Conservation (phyloP, 768 basidiomycete genomes). For the Leucogyrophana mollusca region DNA sequence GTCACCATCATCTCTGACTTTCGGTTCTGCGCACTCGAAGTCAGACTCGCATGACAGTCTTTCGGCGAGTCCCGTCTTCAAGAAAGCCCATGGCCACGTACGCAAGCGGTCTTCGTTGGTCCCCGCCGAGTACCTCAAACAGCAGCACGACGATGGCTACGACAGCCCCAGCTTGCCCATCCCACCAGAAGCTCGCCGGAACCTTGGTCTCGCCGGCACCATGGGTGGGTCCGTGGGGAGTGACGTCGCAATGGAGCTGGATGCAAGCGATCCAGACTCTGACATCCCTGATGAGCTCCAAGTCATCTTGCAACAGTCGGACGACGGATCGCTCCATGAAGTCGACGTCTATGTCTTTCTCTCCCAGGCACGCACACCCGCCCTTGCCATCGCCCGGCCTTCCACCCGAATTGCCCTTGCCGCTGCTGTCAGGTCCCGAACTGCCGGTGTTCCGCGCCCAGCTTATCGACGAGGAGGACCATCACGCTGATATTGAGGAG, state of each 20-base stretch:
- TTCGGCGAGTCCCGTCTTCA: constrained; percentile 34
- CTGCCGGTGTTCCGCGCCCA: constrained; percentile 42
- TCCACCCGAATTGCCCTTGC: constrained; percentile 42
- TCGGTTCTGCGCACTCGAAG: constrained; percentile 35
- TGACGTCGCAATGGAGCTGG: constrained; percentile 42
- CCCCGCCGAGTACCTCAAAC: constrained; percentile 15
- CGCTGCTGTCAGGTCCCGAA: constrained; percentile 20
- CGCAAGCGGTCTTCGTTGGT: constrained; percentile 24
- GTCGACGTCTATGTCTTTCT: constrained; percentile 40
- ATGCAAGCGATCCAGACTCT: constrained; percentile 65
- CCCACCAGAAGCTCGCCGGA: constrained; percentile 49
- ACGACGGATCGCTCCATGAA: constrained; percentile 26
- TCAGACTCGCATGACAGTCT: constrained; percentile 20
- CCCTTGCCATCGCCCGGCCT: constrained; percentile 37
- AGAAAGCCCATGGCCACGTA: constrained; percentile 20
- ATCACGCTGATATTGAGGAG: constrained; percentile 41
- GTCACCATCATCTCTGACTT: constrained; percentile 34
- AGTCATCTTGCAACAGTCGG: constrained; percentile 49
- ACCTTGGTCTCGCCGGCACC: constrained; percentile 65
- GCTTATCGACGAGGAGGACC: constrained; percentile 44
- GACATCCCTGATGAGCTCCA: constrained; percentile 83
- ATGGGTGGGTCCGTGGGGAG: constrained; percentile 61
- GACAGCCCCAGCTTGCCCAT: constrained; percentile 35
- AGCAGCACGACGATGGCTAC: constrained; percentile 5
- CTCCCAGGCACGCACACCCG: constrained; percentile 2